Evolutionary conservation across 257 asterid species (phyloP).

Genomic region (Solanum corneliomulleri): DNA sequence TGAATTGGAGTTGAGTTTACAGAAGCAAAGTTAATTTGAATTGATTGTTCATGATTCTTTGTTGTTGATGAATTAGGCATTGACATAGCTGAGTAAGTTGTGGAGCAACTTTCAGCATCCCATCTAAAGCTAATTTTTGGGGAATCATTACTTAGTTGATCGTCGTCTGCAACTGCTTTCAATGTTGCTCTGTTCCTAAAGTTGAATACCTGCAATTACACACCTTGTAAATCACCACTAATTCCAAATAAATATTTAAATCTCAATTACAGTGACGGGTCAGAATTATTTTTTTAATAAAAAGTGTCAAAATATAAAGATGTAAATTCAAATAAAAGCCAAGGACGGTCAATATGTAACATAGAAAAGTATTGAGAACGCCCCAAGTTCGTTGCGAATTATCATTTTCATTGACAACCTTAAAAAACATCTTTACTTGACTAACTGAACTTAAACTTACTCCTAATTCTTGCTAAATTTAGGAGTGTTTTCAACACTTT

Average conservation of each 20-base stretch:
- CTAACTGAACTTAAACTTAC: too few relatives aligned
- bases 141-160: constrained; percentile 53
- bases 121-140: constrained; percentile 80
- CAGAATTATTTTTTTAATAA: too few relatives aligned
- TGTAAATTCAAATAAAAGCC: too few relatives aligned
- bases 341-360: too few relatives aligned
- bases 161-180: constrained; percentile 45
- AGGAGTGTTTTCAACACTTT: too few relatives aligned
- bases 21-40: constrained; percentile 13
- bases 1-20: constrained; percentile 30
- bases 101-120: constrained; percentile 69
- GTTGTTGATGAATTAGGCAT: neutral
- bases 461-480: too few relatives aligned
- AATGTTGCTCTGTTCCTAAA: constrained; percentile 33
- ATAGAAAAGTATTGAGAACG: too few relatives aligned
- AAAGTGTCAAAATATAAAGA: too few relatives aligned
- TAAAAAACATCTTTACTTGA: too few relatives aligned
- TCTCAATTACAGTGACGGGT: neutral
- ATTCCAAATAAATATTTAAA: neutral
- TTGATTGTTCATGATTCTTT: constrained; percentile 8
- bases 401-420: too few relatives aligned
- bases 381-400: too few relatives aligned
- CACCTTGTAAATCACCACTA: neutral
- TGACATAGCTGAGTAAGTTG: constrained; percentile 29
- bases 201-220: constrained; percentile 34